Evolutionary conservation across 2,329 filamentous ascomycete species (phyloP).

Genomic region (Hymenoscyphus albidus): DNA sequence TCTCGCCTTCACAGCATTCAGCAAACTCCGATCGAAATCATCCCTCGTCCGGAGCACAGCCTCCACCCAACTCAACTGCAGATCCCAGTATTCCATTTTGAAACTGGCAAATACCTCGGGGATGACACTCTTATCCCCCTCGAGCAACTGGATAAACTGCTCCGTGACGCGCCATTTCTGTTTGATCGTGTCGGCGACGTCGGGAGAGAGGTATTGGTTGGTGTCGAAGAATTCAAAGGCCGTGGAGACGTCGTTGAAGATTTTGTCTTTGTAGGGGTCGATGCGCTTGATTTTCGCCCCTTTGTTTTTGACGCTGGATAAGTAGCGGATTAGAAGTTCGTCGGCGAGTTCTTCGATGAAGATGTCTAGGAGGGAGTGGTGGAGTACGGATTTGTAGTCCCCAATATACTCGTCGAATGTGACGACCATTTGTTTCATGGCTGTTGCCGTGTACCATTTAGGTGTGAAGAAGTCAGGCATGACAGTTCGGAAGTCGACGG

Average conservation of each 20-base stretch:
- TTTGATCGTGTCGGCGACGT: slow-evolving; percentile 72
- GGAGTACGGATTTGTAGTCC: slow-evolving; percentile 80
- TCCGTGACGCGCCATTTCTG: slow-evolving; percentile 91
- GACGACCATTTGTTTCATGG: slow-evolving; percentile 89
- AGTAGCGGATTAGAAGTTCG: slow-evolving; percentile 82
- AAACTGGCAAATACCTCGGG: slow-evolving; percentile 78
- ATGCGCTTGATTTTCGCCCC: slow-evolving; percentile 80
- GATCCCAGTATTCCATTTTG: slow-evolving; percentile 86
- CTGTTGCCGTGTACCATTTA: slow-evolving; percentile 80
- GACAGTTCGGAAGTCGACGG: slow-evolving; percentile 80
- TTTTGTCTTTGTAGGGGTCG: slow-evolving; percentile 88
- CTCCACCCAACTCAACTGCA: slow-evolving; percentile 95
- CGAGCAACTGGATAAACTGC: slow-evolving; percentile 75
- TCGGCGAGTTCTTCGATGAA: slow-evolving; percentile 91
- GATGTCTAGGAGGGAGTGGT: slow-evolving; percentile 84
- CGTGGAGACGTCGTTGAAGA: slow-evolving; percentile 86
- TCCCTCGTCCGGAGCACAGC: slow-evolving; percentile 80
- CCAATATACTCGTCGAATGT: slow-evolving; percentile 93
- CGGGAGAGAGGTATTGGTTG: slow-evolving; percentile 56
- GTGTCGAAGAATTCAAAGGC: slow-evolving; percentile 85
- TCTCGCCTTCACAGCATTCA: slow-evolving; percentile 80
- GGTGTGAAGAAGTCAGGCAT: slow-evolving; percentile 87
- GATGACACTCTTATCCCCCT: slow-evolving; percentile 67
- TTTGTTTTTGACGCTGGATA: slow-evolving; percentile 81
- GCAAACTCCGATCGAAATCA: slow-evolving; percentile 88